Evolutionary conservation across 1,139 yeast species (phyloP).

Genomic region (Yamadazyma atlantica): DNA sequence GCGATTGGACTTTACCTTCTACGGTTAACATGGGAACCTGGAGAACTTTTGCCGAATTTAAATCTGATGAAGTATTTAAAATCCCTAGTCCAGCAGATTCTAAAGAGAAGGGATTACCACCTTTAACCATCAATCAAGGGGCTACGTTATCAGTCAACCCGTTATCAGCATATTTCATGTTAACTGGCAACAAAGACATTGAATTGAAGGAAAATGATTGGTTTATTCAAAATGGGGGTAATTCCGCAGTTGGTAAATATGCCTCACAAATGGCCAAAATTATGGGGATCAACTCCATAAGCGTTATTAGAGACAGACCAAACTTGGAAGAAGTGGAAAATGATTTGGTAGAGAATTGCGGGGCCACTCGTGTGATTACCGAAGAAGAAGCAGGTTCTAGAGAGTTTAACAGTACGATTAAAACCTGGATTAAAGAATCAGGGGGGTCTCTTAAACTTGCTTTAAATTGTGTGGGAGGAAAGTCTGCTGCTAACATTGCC

Average conservation of each 20-base stretch:
- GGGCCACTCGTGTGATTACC: slow-evolving; percentile 89
- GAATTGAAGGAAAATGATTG: slow-evolving; percentile 71
- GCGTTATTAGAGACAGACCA: slow-evolving; percentile 84
- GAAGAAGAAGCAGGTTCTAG: slow-evolving; percentile 77
- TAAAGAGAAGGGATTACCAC: slow-evolving; percentile 32
- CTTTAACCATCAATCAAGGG: slow-evolving; percentile 60
- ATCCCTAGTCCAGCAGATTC: slow-evolving; percentile 47
- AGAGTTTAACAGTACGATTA: slow-evolving; percentile 59
- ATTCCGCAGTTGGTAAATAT: slow-evolving; percentile 92
- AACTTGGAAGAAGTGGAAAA: slow-evolving; percentile 62
- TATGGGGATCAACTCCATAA: slow-evolving; percentile 78
- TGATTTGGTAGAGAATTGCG: slow-evolving; percentile 54
- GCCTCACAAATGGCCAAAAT: slow-evolving; percentile 84
- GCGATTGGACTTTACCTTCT: slow-evolving; percentile 94
- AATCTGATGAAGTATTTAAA: slow-evolving; percentile 49
- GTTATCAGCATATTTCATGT: slow-evolving; percentile 87
- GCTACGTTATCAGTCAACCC: slow-evolving; percentile 94
- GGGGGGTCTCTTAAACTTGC: slow-evolving; percentile 67
- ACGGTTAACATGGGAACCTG: slow-evolving; percentile 88
- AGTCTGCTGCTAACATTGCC: slow-evolving; percentile 75
- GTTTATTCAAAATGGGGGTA: slow-evolving; percentile 96
- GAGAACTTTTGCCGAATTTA: slow-evolving; percentile 78
- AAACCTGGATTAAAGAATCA: slow-evolving; percentile 60
- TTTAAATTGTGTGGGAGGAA: slow-evolving; percentile 91
- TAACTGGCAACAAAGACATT: slow-evolving; percentile 59